Evolutionary conservation across 2,329 filamentous ascomycete genomes (phyloP).

Genomic region (Teratosphaeria epicoccoides): DNA sequence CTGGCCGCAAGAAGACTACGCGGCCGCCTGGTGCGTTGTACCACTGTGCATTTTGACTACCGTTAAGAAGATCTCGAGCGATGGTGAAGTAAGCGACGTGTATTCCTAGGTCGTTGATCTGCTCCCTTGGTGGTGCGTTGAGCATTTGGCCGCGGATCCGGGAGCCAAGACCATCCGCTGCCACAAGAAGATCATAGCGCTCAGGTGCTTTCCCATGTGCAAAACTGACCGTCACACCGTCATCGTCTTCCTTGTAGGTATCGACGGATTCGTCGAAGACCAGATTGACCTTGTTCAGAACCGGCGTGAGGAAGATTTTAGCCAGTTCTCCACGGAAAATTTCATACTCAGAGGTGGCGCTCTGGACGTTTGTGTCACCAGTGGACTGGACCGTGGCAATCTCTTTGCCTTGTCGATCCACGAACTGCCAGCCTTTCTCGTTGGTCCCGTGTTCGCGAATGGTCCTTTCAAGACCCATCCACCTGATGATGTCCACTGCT

Average conservation of each 20-base stretch:
- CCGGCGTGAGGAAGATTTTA: slow-evolving; percentile 20
- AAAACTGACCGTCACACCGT: slow-evolving; percentile 10
- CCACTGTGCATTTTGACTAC: slow-evolving; percentile 9
- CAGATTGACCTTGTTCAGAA: slow-evolving; percentile 17
- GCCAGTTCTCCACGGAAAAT: slow-evolving; percentile 29
- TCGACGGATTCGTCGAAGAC: slow-evolving; percentile 20
- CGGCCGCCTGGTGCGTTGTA: slow-evolving; percentile 12
- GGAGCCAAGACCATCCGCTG: slow-evolving; percentile 15
- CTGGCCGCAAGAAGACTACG: slow-evolving; percentile 16
- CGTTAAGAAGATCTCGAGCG: slow-evolving; percentile 19
- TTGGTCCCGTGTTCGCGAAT: slow-evolving; percentile 28
- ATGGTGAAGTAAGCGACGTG: slow-evolving; percentile 35
- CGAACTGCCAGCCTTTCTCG: slow-evolving; percentile 32
- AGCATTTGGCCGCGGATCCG: slow-evolving; percentile 11
- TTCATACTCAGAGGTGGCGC: slow-evolving; percentile 28
- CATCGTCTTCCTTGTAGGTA: slow-evolving; percentile 3
- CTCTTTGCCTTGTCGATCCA: slow-evolving; percentile 21
- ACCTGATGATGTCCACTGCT: slow-evolving; percentile 32
- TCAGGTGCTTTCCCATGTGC: slow-evolving; percentile 5
- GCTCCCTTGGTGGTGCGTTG: slow-evolving; percentile 11
- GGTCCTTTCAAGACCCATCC: slow-evolving; percentile 29
- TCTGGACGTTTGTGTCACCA: slow-evolving; percentile 24
- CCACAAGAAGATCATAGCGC: slow-evolving; percentile 16
- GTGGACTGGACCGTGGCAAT: slow-evolving; percentile 14
- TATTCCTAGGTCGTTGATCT: slow-evolving; percentile 18